Evolutionary conservation across 2,329 filamentous ascomycete species (phyloP).

Genomic region (Gnomoniopsis smithogilvyi): DNA sequence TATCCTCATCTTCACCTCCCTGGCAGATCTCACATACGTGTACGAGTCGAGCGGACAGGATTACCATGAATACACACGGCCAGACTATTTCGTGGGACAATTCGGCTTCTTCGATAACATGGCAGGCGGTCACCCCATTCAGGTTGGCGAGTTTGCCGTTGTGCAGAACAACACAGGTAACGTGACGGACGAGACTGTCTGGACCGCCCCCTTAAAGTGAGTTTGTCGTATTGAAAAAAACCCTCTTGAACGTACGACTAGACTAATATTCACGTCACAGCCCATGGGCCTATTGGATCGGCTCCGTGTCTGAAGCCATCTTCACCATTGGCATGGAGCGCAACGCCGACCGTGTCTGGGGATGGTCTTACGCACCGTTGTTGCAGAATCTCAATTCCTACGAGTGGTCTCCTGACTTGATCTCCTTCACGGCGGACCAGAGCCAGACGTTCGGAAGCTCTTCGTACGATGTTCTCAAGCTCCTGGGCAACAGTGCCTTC

Average conservation of each 20-base stretch:
- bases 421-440: constrained; percentile 14
- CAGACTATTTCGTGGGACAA: constrained; percentile 30
- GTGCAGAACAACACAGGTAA: constrained; percentile 29
- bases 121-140: constrained; percentile 29
- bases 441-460: constrained; percentile 16
- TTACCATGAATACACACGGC: constrained; percentile 30
- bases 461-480: constrained; percentile 15
- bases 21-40: constrained; percentile 3
- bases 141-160: constrained; percentile 35
- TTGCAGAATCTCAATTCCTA: constrained; percentile 42
- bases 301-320: constrained; percentile 56
- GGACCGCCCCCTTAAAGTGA: constrained; percentile 10
- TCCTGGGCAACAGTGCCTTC: constrained; percentile 10
- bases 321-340: constrained; percentile 51
- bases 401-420: constrained; percentile 42
- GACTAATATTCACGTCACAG: constrained; percentile 17
- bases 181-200: not conserved
- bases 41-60: constrained; percentile 28
- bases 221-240: not conserved
- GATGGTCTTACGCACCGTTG: constrained; percentile 9
- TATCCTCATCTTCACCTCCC: constrained; percentile 14
- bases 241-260: not conserved
- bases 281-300: constrained; percentile 50
- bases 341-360: constrained; percentile 29
- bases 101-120: constrained; percentile 38